Conservation (phyloP, 2,329 filamentous ascomycete genomes). For the Apiospora malaysiana region DNA sequence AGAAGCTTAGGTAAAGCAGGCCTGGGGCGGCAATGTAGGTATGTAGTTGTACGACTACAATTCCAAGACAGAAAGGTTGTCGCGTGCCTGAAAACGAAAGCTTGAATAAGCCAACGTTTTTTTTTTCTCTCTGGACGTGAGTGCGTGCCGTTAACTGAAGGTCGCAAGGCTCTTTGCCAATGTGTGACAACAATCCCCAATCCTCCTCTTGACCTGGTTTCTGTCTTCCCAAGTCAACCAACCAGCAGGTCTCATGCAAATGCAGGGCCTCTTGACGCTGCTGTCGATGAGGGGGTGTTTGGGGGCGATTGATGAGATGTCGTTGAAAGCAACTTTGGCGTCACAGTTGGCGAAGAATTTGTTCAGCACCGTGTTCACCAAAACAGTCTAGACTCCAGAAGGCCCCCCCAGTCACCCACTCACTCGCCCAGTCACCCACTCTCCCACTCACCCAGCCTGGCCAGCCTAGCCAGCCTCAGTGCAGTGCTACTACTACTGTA, state of each 20-base stretch:
- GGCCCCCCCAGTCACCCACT: too few relatives aligned
- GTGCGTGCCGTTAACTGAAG: not conserved
- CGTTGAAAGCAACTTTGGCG: not conserved
- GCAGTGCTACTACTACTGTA: not conserved
- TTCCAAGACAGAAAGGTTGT: not conserved
- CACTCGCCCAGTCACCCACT: too few relatives aligned
- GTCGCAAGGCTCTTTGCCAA: not conserved
- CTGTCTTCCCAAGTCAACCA: not conserved
- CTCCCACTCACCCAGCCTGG: too few relatives aligned
- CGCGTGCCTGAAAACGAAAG: not conserved
- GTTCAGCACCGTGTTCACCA: slow-evolving; percentile 12
- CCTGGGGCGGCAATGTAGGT: too few relatives aligned
- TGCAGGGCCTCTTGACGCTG: not conserved
- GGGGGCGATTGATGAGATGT: not conserved
- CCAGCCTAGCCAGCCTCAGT: too few relatives aligned
- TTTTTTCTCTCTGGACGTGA: not conserved
- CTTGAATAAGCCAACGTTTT: not conserved
- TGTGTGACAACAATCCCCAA: not conserved
- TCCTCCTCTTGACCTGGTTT: not conserved
- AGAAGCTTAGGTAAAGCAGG: not conserved
- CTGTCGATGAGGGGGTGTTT: not conserved
- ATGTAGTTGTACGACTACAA: not conserved
- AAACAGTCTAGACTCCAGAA: too few relatives aligned
- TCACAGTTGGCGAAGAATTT: slow-evolving; percentile 16
- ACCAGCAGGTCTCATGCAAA: not conserved